These are phyloP conservation scores for Clitoria ternatea DNA, from an alignment of 306 rosid species.

Conservation along the genomic window DNA sequence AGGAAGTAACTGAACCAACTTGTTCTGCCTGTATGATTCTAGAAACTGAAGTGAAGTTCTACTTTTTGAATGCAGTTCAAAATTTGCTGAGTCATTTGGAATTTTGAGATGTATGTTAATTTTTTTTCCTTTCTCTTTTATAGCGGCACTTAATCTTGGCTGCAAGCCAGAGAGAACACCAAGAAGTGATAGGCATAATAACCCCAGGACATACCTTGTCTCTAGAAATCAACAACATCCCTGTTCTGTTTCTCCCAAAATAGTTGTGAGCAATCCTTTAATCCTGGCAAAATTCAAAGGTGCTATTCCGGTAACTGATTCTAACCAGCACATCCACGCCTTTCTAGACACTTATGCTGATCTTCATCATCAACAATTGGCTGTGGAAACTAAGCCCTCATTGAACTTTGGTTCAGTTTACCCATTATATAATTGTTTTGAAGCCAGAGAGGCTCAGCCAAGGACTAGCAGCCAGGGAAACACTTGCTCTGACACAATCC, in stretches of 20 bases:
- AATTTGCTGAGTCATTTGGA: constrained; percentile 8
- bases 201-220: constrained; percentile 76
- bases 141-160: constrained; percentile 96
- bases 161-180: constrained; percentile 86
- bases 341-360: constrained; percentile 41
- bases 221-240: constrained; percentile 61
- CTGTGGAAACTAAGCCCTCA: constrained; percentile 40
- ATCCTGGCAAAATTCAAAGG: too few species aligned
- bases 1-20: too few species aligned
- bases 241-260: constrained; percentile 39
- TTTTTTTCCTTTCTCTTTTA: constrained; percentile 25
- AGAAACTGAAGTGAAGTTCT: too few species aligned
- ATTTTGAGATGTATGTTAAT: background rate
- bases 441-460: constrained; percentile 33
- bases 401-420: constrained; percentile 66
- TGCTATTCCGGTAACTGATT: constrained; percentile 45
- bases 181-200: constrained; percentile 88
- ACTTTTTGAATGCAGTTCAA: too few species aligned
- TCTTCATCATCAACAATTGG: constrained; percentile 33
- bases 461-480: constrained; percentile 32
- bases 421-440: constrained; percentile 70
- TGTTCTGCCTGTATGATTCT: too few species aligned
- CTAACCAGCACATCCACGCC: constrained; percentile 39
- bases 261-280: constrained; percentile 44
- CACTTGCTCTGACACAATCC: constrained; percentile 38